Base-by-base conservation (phyloP, 202 grass and related monocot species). In the Carex arenaria region DNA sequence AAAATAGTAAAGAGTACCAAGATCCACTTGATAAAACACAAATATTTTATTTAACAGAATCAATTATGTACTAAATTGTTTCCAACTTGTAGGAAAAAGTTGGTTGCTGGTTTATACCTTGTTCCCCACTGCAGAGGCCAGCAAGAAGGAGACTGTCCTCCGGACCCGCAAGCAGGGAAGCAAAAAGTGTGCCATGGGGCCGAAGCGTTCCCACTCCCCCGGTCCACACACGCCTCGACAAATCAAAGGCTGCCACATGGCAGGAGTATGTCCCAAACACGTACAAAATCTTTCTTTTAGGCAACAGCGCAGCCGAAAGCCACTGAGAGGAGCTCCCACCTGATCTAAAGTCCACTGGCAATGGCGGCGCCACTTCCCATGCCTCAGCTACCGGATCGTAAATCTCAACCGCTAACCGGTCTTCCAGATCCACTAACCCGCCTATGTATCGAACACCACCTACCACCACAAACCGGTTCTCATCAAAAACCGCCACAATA, bases 391-490 rank as follows among this genome's bases (percentile, higher is more conserved):
- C 38, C 30, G 78, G 78, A 28, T 88, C 71, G 47, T 88, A 91
- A 54, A 91, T 85, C 82, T 91, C 89, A 13, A 87, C 86, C 3
- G 85, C 61, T 34, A 88, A 78, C 1, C 53, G 61, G 64, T 88
- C 89, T 18, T 91, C 89, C 79, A 87, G 67, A 84, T 91, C 86
- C 23, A 91, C 89, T 3, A 91, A 57, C 1, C 89, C 89, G 4
- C 86, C 89, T 36, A 88, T 76, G 83, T 79, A 83, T 3, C 85
- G 77, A 18, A 19, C 79, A 3, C 89, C 89, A n/a, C 83, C 89
- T n/a, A 83, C 86, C 30, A 91, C 65, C 74, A 91, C 67, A 20
- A 88, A 54, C 36, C 72, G 28, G 34, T 47, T 40, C 10, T 26
- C 3, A 1, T 68, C 61, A 45, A 91, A 85, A 17, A 85, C 86